Evolutionary conservation across 1,139 yeast genomes (phyloP), one percentile per base, ranked within the genome.

Genomic region (Candida frijolesensis): DNA sequence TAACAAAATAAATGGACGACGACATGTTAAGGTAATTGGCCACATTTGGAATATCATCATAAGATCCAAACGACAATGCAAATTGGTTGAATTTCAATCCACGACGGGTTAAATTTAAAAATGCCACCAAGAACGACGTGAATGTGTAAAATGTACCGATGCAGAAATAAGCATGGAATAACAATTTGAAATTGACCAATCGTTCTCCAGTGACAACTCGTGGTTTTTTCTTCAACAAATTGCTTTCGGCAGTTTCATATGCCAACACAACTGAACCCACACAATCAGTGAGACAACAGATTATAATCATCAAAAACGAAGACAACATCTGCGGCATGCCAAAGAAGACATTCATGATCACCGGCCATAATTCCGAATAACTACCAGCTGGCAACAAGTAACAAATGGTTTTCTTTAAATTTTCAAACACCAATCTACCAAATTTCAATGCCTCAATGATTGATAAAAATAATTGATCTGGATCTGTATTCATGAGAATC

Each of bases 311-410:
- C 51, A 69, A 64, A 63, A 80, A 79, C 4, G 82, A 77, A 9
- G 82, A 75, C 47, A 80, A 64, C 57, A 74, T 69, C 58, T 77
- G 82, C 1, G 84, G 84, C 54, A 76, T 60, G 6, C 84, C 84
- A 58, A 76, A 74, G 30, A 78, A 64, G 12, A 79, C 71, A 55
- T 76, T 80, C 53, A 79, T 59, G 33, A 80, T 57, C 4, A 80
- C 79, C 0, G 84, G 77, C 83, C 83, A 80, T 42, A 80, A 66
- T 59, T 80, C 84, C 38, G 83, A 71, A 62, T 65, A 79, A 19
- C 78, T 67, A 42, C 84, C 84, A 42, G 84, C 84, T 15, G 85
- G 84, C 48, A 80, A 64, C 50, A 80, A 64, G 59, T 80, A 80
- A 16, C 75, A 72, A 49, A 80, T 70, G 1, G 80, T 77, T 60